These are phyloP conservation scores for Camillea tinctor DNA, from an alignment of 2,329 filamentous ascomycete genomes.

Conservation along the genomic window DNA sequence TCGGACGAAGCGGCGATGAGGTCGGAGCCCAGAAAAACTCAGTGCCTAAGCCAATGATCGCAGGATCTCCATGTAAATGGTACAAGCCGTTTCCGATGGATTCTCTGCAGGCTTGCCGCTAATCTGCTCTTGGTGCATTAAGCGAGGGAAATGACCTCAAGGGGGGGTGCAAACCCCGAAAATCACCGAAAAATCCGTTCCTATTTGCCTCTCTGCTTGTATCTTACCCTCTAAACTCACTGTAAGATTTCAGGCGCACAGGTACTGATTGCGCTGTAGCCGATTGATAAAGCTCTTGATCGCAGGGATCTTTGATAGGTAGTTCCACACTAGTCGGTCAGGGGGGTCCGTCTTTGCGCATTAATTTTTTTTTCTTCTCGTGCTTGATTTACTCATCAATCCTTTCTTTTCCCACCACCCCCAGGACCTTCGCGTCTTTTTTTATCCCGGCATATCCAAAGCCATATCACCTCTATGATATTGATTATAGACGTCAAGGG, in stretches of 20 bases:
- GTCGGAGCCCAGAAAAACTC: neutral
- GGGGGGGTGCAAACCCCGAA: neutral
- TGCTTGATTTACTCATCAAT: neutral
- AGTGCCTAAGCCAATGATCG: too few species aligned
- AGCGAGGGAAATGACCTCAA: neutral
- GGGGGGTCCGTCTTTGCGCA: neutral
- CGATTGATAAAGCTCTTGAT: neutral
- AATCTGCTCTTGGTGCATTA: neutral
- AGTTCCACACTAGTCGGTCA: neutral
- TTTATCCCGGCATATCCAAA: neutral
- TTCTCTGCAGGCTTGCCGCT: neutral
- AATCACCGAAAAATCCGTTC: neutral
- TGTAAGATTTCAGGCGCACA: neutral
- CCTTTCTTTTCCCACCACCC: neutral
- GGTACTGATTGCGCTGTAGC: neutral
- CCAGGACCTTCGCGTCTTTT: neutral
- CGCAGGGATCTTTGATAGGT: neutral
- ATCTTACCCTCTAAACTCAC: neutral
- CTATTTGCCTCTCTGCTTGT: neutral
- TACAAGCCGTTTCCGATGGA: neutral
- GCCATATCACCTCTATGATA: neutral
- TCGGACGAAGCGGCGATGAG: neutral
- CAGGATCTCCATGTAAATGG: too few species aligned
- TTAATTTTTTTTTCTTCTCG: neutral
- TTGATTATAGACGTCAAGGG: neutral